Percentiles rank a stretch among this genome's conserved stretches.
These are phyloP conservation scores for Euphorbia tirucalli DNA, from an alignment of 345 rosid species.

Conservation along the genomic window DNA sequence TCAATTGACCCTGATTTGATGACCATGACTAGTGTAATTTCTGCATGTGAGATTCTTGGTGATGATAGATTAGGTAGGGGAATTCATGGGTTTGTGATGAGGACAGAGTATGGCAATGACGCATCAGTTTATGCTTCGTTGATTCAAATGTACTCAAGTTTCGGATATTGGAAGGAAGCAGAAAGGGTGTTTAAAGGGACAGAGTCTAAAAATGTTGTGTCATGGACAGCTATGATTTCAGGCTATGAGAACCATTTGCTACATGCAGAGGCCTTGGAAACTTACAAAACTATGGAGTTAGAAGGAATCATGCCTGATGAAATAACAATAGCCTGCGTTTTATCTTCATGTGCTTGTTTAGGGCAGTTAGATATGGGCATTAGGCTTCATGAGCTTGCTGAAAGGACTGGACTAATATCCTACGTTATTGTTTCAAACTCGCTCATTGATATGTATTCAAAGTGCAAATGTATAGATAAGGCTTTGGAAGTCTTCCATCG, in stretches of 20 bases:
- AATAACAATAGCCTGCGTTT: constrained; percentile 29
- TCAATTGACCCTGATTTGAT: constrained; percentile 72
- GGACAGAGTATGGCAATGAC: constrained; percentile 18
- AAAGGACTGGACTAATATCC: constrained; percentile 23
- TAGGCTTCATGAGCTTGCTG: constrained; percentile 29
- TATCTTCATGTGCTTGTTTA: constrained; percentile 27
- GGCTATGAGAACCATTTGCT: constrained; percentile 23
- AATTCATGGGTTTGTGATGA: constrained; percentile 28
- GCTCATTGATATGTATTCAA: constrained; percentile 35
- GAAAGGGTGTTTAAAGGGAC: constrained; percentile 26
- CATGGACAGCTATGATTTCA: constrained; percentile 36
- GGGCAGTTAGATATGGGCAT: constrained; percentile 29
- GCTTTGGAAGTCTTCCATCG: constrained; percentile 32
- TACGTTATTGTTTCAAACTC: constrained; percentile 26
- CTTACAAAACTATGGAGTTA: constrained; percentile 29
- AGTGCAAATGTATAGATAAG: constrained; percentile 30
- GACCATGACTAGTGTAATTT: constrained; percentile 78
- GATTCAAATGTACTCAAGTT: constrained; percentile 22
- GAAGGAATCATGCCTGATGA: constrained; percentile 25
- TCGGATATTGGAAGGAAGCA: constrained; percentile 27
- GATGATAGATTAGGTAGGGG: constrained; percentile 60
- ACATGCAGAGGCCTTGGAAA: constrained; percentile 28
- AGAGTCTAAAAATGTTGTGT: constrained; percentile 27
- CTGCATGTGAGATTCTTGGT: constrained; percentile 39
- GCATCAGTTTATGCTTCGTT: constrained; percentile 27